Conservation (phyloP, 2,329 filamentous ascomycete genomes). For the Trichoderma koningiopsis region DNA sequence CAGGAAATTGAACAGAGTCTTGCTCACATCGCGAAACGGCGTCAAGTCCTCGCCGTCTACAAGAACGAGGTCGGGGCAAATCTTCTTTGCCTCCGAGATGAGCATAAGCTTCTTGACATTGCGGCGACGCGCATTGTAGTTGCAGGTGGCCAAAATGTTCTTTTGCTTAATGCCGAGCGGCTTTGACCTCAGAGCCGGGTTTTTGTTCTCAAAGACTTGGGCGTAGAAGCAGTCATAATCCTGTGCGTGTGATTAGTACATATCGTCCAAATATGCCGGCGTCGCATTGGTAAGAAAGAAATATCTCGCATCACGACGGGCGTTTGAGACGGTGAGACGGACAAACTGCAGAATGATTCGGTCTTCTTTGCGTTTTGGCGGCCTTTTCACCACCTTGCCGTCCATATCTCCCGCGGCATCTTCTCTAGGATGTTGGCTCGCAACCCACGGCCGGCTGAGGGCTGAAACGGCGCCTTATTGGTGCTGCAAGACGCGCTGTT, state of each 20-base stretch:
- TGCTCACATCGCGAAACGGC: constrained; percentile 83
- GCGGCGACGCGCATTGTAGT: constrained; percentile 82
- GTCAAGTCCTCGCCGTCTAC: constrained; percentile 85
- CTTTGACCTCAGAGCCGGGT: constrained; percentile 69
- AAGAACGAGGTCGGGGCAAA: constrained; percentile 83
- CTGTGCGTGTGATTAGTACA: constrained; percentile 41
- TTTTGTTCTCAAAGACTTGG: constrained; percentile 81
- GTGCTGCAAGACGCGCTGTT: not conserved
- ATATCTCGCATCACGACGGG: not conserved
- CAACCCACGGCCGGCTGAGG: not conserved
- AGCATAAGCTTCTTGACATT: constrained; percentile 81
- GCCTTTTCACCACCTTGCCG: constrained; percentile 25
- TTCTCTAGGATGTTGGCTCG: not conserved
- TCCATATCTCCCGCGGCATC: constrained; percentile 13
- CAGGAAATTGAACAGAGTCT: constrained; percentile 74
- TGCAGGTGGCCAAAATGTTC: constrained; percentile 89
- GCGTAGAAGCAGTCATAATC: constrained; percentile 95
- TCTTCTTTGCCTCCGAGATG: constrained; percentile 74
- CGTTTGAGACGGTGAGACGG: constrained; percentile 37
- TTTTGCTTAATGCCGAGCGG: constrained; percentile 90
- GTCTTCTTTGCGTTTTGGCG: constrained; percentile 57
- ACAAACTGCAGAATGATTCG: constrained; percentile 83
- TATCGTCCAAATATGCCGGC: not conserved
- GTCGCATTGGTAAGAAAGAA: not conserved
- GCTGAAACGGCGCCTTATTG: not conserved